phyloP scores from a whole-genome alignment of 805 yeast genomes.

The Candida stauntonica region DNA sequence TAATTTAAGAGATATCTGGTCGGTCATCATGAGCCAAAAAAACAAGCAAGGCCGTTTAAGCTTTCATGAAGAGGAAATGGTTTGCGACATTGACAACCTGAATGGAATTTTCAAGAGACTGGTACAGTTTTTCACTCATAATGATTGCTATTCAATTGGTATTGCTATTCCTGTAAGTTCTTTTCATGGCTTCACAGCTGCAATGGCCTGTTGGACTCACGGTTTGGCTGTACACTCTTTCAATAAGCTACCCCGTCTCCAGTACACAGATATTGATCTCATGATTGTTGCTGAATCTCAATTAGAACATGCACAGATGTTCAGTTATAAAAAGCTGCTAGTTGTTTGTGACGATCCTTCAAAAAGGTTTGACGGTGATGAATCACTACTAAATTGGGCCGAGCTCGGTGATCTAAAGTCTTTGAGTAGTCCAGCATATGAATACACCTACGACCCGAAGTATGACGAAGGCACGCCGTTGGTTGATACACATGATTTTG shows the following conservation, averaged over 20 bases:
- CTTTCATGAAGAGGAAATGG: conserved; percentile 20
- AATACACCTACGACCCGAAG: conserved; percentile 29
- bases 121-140: conserved; percentile 18
- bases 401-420: conserved; percentile 17
- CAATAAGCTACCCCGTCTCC: conserved; percentile 29
- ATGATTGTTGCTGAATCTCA: conserved; percentile 28
- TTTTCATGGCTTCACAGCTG: conserved; percentile 34
- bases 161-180: conserved; percentile 27
- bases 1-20: conserved; percentile 71
- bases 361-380: not conserved
- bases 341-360: conserved; percentile 26
- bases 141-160: conserved; percentile 24
- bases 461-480: conserved; percentile 29
- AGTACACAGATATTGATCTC: conserved; percentile 27
- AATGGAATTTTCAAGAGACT: conserved; percentile 30
- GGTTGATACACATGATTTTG: conserved; percentile 31
- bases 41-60: conserved; percentile 22
- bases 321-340: conserved; percentile 30
- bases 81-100: conserved; percentile 20
- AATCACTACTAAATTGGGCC: conserved; percentile 26
- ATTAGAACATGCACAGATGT: conserved; percentile 21
- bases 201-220: conserved; percentile 41
- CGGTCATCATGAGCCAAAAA: conserved; percentile 36
- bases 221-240: conserved; percentile 39
- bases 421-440: conserved; percentile 10